Evolutionary conservation across 2,329 filamentous ascomycete species (phyloP), one percentile per base, ranked within the genome.

Genomic region (Corynespora cassiicola): DNA sequence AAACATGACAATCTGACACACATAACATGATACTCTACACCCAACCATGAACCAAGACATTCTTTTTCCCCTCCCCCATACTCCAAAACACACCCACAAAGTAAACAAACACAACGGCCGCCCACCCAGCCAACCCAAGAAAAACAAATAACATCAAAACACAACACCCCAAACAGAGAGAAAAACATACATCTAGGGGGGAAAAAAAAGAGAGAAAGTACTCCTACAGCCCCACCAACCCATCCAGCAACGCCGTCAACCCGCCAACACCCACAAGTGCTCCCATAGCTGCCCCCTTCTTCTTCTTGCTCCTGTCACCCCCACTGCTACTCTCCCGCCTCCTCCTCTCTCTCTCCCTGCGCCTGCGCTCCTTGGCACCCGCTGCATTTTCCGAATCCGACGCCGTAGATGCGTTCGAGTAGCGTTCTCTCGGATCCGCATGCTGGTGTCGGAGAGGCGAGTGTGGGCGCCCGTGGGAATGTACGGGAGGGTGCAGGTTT

Each of bases 231-330:
- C 49, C 54, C 35, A 56, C 51, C 44, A 66, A 45, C 15, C 62
- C 63, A 55, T 69, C 65, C 48, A 69, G 42, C 36, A 69, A 41
- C 12, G 63, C 63, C 22, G 65, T 66, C 49, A 68, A 45, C n/a
- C 65, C 65, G 6, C 63, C 65, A 31, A 68, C 62, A 8, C 61
- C 64, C 41, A 66, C 56, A 44, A 69, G 35, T 11, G 64, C 63
- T 11, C 63, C 61, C 17, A 63, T 53, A 8, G 63, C 56, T 20
- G 54, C 58, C 16, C 48, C 56, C 39, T 58, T 56, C 12, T 49
- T 51, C 18, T 54, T 30, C 23, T 52, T 50, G 32, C 50, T 60
- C 49, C 47, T 62, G 39, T n/a, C 40, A 23, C 27, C 30, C 31
- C 28, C 31, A 23, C 9, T 33, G 31, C 18, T 40, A 24, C 22